Percentiles rank a stretch among this genome's conserved stretches.
Conservation (phyloP, 768 basidiomycete genomes). For the Hortiboletus flavorubellus region DNA sequence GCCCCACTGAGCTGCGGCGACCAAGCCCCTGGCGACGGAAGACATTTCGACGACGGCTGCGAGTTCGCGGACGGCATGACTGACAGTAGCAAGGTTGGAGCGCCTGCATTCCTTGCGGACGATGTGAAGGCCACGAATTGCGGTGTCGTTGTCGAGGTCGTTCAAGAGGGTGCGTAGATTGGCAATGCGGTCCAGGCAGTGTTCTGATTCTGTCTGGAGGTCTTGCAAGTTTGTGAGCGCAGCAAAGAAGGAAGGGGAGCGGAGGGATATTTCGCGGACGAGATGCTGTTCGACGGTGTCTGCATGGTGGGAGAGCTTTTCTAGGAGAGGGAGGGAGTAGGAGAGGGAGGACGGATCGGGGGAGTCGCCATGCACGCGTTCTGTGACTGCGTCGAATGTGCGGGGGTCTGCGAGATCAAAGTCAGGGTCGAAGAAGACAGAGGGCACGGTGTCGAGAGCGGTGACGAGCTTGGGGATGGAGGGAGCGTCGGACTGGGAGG, state of each 20-base stretch:
- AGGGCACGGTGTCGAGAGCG: conserved; percentile 70
- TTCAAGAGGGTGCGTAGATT: conserved; percentile 67
- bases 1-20: conserved; percentile 84
- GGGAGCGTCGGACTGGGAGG: conserved; percentile 27
- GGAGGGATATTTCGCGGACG: conserved; percentile 84
- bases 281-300: conserved; percentile 95
- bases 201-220: conserved; percentile 83
- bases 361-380: conserved; percentile 41
- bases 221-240: conserved; percentile 93
- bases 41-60: conserved; percentile 76
- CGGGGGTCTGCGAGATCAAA: conserved; percentile 83
- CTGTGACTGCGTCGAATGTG: conserved; percentile 76
- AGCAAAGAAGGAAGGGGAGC: conserved; percentile 93
- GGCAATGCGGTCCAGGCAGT: conserved; percentile 74
- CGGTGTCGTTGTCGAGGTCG: conserved; percentile 73
- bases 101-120: conserved; percentile 63
- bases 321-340: conserved; percentile 71
- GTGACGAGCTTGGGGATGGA: conserved; percentile 47
- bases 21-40: conserved; percentile 64
- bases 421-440: conserved; percentile 70
- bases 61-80: conserved; percentile 61
- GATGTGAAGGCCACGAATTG: conserved; percentile 75
- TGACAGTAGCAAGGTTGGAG: conserved; percentile 55
- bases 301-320: conserved; percentile 87
- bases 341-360: conserved; percentile 61